Evolutionary conservation across 2,329 filamentous ascomycete genomes (phyloP).

Genomic region (Polytolypa hystricis): DNA sequence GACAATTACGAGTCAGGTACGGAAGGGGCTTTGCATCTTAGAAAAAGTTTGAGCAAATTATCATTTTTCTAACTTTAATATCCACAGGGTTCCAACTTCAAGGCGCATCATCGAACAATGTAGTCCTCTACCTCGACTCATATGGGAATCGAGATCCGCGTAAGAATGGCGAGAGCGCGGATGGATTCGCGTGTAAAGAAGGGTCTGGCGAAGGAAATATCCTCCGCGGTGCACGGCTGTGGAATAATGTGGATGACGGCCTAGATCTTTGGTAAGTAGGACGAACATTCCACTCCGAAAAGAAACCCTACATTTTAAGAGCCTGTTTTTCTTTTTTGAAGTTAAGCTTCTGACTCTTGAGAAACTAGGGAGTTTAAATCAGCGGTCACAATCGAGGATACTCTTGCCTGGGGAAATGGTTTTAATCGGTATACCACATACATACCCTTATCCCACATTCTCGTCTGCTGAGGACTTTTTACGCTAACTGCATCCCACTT

Average conservation of each 20-base stretch:
- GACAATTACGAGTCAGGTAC: slow-evolving; percentile 27
- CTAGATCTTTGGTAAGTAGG: slow-evolving; percentile 29
- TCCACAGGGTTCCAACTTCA: slow-evolving; percentile 28
- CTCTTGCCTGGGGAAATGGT: slow-evolving; percentile 38
- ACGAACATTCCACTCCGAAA: no score
- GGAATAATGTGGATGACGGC: slow-evolving; percentile 43
- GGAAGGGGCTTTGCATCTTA: no score
- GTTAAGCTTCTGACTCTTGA: no score
- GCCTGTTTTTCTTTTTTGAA: no score
- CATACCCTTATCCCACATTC: no score
- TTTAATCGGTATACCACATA: slow-evolving; percentile 29
- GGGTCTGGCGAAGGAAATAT: slow-evolving; percentile 38
- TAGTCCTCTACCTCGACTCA: slow-evolving; percentile 35
- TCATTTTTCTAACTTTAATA: neutral
- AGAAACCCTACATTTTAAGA: no score
- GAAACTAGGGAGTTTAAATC: slow-evolving; percentile 23
- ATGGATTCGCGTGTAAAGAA: slow-evolving; percentile 40
- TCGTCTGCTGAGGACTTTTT: no score
- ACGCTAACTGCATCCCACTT: neutral
- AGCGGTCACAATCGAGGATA: slow-evolving; percentile 25
- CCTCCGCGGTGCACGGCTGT: slow-evolving; percentile 36
- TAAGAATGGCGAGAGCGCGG: slow-evolving; percentile 43
- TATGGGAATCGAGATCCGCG: slow-evolving; percentile 38
- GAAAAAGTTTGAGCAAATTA: neutral
- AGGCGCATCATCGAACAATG: slow-evolving; percentile 27